A percentile compares a stretch with the other conserved stretches of the same genome.
These are phyloP conservation scores for Atalantia buxifolia DNA, from an alignment of 345 rosid species.

Conservation along the genomic window DNA sequence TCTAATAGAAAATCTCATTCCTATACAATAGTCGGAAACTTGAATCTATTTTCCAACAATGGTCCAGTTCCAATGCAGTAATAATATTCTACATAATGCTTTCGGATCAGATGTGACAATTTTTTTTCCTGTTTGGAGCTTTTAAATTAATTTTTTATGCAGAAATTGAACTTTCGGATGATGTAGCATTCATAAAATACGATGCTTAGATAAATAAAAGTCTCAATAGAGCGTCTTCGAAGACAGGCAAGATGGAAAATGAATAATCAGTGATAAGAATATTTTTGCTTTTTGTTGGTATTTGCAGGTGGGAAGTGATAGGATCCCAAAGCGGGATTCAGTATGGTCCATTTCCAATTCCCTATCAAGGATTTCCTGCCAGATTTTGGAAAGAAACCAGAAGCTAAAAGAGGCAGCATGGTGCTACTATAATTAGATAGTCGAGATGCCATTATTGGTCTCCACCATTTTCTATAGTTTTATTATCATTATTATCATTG, in stretches of 20 bases:
- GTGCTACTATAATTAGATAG: not conserved
- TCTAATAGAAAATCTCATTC: not conserved
- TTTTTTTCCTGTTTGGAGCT: too few species aligned
- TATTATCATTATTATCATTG: too few species aligned
- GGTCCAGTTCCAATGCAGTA: not conserved
- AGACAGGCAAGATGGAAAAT: not conserved
- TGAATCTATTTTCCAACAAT: not conserved
- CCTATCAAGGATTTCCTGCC: conserved; percentile 63
- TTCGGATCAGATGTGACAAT: not conserved
- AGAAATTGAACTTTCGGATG: not conserved
- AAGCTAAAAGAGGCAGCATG: not conserved
- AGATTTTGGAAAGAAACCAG: conserved; percentile 55
- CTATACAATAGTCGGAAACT: not conserved
- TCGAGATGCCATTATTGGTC: not conserved
- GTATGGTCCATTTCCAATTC: conserved; percentile 79
- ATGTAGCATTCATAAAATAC: not conserved
- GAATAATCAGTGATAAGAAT: conserved; percentile 14
- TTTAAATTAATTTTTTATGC: not conserved
- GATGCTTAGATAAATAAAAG: not conserved
- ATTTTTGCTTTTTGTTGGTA: conserved; percentile 7
- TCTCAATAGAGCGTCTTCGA: not conserved
- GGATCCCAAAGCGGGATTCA: conserved; percentile 58
- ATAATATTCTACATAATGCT: not conserved
- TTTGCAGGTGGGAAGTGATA: conserved; percentile 70
- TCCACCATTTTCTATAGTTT: too few species aligned